These are phyloP conservation scores for Picochlorum sp. DNA, from an alignment of 139 green algal genomes.

Conservation along the genomic window DNA sequence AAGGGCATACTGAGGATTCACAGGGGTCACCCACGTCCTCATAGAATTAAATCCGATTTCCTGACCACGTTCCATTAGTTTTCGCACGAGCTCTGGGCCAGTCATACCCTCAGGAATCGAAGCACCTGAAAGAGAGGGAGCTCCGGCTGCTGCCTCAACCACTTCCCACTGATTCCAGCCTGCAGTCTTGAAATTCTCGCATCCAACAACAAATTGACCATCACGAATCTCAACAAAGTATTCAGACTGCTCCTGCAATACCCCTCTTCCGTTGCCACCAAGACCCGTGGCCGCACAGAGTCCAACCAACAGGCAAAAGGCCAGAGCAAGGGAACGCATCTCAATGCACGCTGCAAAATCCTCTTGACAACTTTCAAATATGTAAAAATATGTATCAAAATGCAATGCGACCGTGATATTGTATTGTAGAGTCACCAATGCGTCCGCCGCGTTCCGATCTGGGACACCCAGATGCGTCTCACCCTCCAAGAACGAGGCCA, in stretches of 20 bases:
- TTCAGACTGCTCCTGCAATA: neutral
- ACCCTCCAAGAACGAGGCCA: no score
- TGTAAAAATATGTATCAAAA: no score
- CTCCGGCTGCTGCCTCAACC: conserved; percentile 44
- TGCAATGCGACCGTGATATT: no score
- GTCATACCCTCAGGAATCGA: conserved; percentile 32
- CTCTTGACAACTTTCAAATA: no score
- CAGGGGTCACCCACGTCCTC: conserved; percentile 30
- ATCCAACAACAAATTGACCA: conserved; percentile 24
- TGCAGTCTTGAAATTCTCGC: conserved; percentile 18
- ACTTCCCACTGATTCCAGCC: conserved; percentile 40
- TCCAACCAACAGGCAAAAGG: neutral
- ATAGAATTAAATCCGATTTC: conserved; percentile 34
- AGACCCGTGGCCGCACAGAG: neutral
- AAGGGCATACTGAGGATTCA: conserved; percentile 30
- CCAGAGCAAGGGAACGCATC: no score
- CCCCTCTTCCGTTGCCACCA: neutral
- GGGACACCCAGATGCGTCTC: no score
- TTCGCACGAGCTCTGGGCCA: conserved; percentile 34
- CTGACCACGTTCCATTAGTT: conserved; percentile 23
- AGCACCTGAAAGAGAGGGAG: conserved; percentile 33
- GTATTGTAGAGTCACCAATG: no score
- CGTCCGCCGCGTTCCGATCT: no score
- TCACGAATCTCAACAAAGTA: conserved; percentile 25
- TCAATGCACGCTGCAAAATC: no score